phyloP scores from a whole-genome alignment of 257 asterid genomes.

The Solanum ahanhuiri region DNA sequence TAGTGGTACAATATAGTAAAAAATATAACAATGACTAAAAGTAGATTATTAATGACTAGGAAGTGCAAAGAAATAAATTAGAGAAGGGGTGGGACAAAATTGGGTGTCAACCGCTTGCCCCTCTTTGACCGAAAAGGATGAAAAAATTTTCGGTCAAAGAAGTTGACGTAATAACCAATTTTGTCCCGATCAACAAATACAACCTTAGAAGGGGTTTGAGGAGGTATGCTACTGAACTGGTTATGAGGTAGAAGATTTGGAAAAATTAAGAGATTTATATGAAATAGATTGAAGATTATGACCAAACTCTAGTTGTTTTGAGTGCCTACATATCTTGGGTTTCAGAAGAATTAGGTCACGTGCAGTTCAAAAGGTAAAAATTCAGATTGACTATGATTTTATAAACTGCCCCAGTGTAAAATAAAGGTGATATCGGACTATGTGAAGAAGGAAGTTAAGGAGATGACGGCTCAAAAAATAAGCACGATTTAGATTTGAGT shows the following conservation, averaged over 20 bases:
- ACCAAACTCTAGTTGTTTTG: neutral
- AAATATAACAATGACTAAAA: too few species aligned
- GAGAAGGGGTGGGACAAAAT: neutral
- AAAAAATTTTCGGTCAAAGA: neutral
- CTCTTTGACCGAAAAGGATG: neutral
- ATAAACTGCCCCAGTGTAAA: too few species aligned
- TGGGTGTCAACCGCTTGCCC: neutral
- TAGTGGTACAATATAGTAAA: too few species aligned
- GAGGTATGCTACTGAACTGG: too few species aligned
- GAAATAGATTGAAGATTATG: neutral
- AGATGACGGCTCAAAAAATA: neutral
- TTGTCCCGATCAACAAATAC: neutral
- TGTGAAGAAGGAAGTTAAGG: neutral
- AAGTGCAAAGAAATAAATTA: too few species aligned
- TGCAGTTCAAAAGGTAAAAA: neutral
- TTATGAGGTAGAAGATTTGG: too few species aligned
- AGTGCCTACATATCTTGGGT: neutral
- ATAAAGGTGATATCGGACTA: neutral
- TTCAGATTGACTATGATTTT: neutral
- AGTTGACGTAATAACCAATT: neutral
- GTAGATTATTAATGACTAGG: too few species aligned
- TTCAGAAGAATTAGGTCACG: neutral
- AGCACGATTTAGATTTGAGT: neutral
- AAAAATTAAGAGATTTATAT: too few species aligned
- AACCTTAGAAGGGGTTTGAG: neutral